Evolutionary conservation across 2,329 filamentous ascomycete species (phyloP).

Genomic region (Scortechinia acanthostroma): DNA sequence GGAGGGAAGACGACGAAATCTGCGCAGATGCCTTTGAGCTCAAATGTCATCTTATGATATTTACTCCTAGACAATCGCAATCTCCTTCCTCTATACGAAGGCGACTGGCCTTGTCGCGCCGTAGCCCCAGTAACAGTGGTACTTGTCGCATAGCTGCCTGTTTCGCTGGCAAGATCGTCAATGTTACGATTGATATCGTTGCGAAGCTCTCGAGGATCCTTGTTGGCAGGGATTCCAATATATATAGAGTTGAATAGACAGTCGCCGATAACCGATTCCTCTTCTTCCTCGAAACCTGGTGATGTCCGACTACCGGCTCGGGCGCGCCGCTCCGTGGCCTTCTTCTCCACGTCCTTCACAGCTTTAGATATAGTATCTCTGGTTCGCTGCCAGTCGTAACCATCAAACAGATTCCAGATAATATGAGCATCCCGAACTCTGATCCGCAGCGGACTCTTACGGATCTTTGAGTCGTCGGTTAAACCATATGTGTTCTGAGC

Average conservation of each 20-base stretch:
- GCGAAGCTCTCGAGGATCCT: constrained; percentile 75
- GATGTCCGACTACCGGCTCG: constrained; percentile 46
- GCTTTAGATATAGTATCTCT: constrained; percentile 80
- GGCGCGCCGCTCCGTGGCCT: constrained; percentile 68
- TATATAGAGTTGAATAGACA: constrained; percentile 98
- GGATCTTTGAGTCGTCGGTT: constrained; percentile 51
- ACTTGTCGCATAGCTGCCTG: constrained; percentile 72
- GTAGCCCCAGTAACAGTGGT: constrained; percentile 60
- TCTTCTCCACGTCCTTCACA: constrained; percentile 78
- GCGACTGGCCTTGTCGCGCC: constrained; percentile 32
- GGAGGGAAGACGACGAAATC: constrained; percentile 78
- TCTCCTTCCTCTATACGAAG: constrained; percentile 39
- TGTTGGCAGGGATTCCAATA: constrained; percentile 81
- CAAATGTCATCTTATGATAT: constrained; percentile 90
- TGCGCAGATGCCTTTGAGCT: constrained; percentile 75
- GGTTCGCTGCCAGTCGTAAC: constrained; percentile 90
- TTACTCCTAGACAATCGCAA: constrained; percentile 78
- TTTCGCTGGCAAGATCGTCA: constrained; percentile 80
- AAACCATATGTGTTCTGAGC: constrained; percentile 67
- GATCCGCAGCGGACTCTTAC: constrained; percentile 67
- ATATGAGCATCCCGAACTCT: constrained; percentile 80
- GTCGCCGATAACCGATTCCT: constrained; percentile 83
- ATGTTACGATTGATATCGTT: constrained; percentile 81
- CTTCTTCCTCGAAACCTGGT: constrained; percentile 58
- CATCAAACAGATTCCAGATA: constrained; percentile 97